phyloP scores from a whole-genome alignment of 2,329 filamentous ascomycete species.

The Cadophora gregata region DNA sequence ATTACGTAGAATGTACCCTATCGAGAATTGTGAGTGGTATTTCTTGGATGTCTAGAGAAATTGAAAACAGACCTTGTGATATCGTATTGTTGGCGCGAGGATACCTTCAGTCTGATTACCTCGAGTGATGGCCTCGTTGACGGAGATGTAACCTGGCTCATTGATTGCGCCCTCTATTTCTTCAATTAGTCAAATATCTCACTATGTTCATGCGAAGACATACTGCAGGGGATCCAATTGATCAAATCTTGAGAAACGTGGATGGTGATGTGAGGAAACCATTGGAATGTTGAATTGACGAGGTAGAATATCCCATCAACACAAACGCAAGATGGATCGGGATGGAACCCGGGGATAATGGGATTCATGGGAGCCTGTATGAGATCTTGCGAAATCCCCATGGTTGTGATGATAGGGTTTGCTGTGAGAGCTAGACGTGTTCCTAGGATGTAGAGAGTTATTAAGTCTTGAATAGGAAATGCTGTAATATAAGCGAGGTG shows the following conservation, averaged over 20 bases:
- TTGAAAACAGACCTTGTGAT: neutral
- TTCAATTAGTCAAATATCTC: no score
- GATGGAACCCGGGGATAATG: conserved; percentile 44
- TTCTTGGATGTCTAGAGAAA: neutral
- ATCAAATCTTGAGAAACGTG: conserved; percentile 44
- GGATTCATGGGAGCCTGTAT: conserved; percentile 34
- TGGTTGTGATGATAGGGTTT: neutral
- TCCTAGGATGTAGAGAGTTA: no score
- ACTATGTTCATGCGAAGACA: neutral
- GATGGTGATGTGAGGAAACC: conserved; percentile 56
- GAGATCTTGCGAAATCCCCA: neutral
- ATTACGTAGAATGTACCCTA: conserved; percentile 44
- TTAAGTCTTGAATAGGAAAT: no score
- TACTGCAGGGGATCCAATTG: conserved; percentile 26
- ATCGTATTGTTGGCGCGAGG: neutral
- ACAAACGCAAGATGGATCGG: conserved; percentile 43
- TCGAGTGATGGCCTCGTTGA: neutral
- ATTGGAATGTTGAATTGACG: conserved; percentile 64
- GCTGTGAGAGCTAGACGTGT: neutral
- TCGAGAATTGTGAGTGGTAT: neutral
- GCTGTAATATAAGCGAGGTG: no score
- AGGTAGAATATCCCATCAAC: conserved; percentile 44
- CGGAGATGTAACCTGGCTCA: neutral
- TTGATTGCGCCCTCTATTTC: conserved; percentile 1
- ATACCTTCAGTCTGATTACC: conserved; percentile 14